A percentile compares a stretch with the other conserved stretches of the same genome.
Conservation (phyloP, 805 yeast genomes). For the Candida tibetensis region DNA sequence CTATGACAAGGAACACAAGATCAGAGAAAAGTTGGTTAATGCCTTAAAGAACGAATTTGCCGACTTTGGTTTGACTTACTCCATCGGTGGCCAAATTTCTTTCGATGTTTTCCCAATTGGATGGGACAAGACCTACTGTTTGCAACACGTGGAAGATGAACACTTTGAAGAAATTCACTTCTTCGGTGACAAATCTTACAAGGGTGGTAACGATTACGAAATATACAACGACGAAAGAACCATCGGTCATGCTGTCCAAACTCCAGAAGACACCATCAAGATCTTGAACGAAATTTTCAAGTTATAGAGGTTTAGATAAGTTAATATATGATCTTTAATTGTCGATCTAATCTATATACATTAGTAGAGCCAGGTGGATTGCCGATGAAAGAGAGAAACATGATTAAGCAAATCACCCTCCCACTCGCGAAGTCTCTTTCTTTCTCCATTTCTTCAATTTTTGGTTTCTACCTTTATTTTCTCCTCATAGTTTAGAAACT, state of each 20-base stretch:
- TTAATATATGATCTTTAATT: too few relatives aligned
- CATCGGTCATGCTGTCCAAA: conserved; percentile 88
- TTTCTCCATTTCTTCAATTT: too few relatives aligned
- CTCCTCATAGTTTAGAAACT: too few relatives aligned
- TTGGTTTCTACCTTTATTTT: too few relatives aligned
- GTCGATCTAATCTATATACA: too few relatives aligned
- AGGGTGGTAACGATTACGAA: conserved; percentile 99
- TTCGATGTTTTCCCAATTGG: conserved; percentile 99
- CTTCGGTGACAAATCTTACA: conserved; percentile 96
- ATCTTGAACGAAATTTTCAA: conserved; percentile 81
- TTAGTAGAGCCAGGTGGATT: neutral
- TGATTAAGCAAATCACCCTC: too few relatives aligned
- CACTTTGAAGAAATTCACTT: conserved; percentile 88
- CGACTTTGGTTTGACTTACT: conserved; percentile 84
- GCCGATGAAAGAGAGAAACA: neutral
- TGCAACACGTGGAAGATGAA: conserved; percentile 86
- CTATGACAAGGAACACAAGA: conserved; percentile 73
- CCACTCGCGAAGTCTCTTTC: too few relatives aligned
- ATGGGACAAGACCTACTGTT: conserved; percentile 99
- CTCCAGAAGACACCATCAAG: conserved; percentile 84
- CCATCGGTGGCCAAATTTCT: conserved; percentile 99
- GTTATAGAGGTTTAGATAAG: conserved; percentile 34
- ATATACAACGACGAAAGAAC: conserved; percentile 91
- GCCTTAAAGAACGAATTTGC: conserved; percentile 83
- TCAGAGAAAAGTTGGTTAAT: conserved; percentile 80